Conservation (phyloP, 176 grass and related monocot species). For the Eragrostis nindensis region DNA sequence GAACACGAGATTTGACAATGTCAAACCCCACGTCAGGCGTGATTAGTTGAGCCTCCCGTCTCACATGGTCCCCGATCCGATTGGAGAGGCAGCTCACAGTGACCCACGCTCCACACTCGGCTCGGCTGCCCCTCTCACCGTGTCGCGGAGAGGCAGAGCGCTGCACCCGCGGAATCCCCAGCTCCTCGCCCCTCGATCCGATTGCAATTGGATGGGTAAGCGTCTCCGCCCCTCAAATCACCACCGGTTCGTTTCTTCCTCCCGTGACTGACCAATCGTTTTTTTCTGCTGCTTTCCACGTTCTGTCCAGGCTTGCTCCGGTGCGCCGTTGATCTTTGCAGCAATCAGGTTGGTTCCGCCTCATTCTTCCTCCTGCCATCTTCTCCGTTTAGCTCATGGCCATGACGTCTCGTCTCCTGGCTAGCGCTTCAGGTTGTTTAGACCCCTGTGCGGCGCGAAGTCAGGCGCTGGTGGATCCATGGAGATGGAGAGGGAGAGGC, state of each 20-base stretch:
- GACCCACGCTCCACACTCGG: not conserved
- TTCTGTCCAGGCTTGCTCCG: not conserved
- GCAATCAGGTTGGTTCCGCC: conserved; percentile 22
- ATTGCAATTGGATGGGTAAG: conserved; percentile 39
- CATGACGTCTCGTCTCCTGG: not conserved
- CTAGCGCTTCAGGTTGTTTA: conserved; percentile 38
- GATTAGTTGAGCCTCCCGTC: too few species aligned
- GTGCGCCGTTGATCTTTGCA: conserved; percentile 34
- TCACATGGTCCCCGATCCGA: too few species aligned
- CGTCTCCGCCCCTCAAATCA: not conserved
- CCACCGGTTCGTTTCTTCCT: not conserved
- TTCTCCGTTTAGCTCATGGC: not conserved
- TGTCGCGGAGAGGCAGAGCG: not conserved
- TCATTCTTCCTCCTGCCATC: too few species aligned
- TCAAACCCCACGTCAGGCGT: too few species aligned
- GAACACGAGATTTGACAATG: too few species aligned
- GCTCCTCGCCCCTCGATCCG: not conserved
- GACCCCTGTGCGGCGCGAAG: conserved; percentile 1
- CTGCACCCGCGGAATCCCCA: not conserved
- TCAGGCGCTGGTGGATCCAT: conserved; percentile 25
- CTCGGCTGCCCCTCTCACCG: not conserved
- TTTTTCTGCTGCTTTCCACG: not conserved
- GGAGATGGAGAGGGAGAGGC: conserved; percentile 35
- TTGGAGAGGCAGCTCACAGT: too few species aligned
- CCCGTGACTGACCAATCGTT: not conserved